Evolutionary conservation across 495 filamentous ascomycete genomes (phyloP).

Genomic region (Hapsidospora chrysogenum): DNA sequence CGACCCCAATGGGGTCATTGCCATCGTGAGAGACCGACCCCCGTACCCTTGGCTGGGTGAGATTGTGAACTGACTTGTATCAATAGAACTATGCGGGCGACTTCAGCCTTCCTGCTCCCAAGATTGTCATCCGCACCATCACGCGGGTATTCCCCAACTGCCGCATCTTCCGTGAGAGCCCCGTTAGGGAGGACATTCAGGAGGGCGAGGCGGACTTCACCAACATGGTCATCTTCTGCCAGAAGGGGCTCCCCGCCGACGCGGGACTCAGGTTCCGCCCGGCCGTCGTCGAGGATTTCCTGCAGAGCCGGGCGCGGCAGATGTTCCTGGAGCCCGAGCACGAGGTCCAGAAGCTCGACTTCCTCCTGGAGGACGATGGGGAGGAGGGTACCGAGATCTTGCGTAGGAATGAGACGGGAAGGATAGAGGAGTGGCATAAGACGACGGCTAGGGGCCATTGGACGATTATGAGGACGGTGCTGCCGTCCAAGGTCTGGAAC

Average conservation of each 20-base stretch:
- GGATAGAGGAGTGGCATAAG: slow-evolving; percentile 52
- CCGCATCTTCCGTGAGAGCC: slow-evolving; percentile 69
- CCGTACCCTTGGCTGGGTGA: not conserved
- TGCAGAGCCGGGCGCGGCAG: slow-evolving; percentile 51
- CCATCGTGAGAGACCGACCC: slow-evolving; percentile 78
- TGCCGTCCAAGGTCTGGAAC: slow-evolving; percentile 73
- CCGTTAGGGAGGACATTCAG: slow-evolving; percentile 23
- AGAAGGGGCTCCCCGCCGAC: slow-evolving; percentile 21
- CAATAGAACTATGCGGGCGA: slow-evolving; percentile 92
- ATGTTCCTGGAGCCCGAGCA: slow-evolving; percentile 54
- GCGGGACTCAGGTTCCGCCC: slow-evolving; percentile 49
- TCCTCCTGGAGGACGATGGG: slow-evolving; percentile 6
- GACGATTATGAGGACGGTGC: slow-evolving; percentile 72
- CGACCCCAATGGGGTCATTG: slow-evolving; percentile 64
- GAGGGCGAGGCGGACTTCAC: slow-evolving; percentile 50
- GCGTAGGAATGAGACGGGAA: slow-evolving; percentile 40
- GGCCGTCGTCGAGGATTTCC: slow-evolving; percentile 46
- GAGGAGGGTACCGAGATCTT: slow-evolving; percentile 21
- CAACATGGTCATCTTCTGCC: slow-evolving; percentile 76
- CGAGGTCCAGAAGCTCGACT: slow-evolving; percentile 44
- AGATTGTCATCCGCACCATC: slow-evolving; percentile 58
- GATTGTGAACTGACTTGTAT: slow-evolving; percentile 2
- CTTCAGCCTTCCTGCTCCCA: slow-evolving; percentile 51
- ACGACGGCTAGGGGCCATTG: slow-evolving; percentile 70
- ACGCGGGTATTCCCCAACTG: slow-evolving; percentile 56